Percentiles rank a stretch among this genome's conserved stretches.
These are phyloP conservation scores for Aleurites moluccanus DNA, from an alignment of 441 rosid genomes.

Conservation along the genomic window DNA sequence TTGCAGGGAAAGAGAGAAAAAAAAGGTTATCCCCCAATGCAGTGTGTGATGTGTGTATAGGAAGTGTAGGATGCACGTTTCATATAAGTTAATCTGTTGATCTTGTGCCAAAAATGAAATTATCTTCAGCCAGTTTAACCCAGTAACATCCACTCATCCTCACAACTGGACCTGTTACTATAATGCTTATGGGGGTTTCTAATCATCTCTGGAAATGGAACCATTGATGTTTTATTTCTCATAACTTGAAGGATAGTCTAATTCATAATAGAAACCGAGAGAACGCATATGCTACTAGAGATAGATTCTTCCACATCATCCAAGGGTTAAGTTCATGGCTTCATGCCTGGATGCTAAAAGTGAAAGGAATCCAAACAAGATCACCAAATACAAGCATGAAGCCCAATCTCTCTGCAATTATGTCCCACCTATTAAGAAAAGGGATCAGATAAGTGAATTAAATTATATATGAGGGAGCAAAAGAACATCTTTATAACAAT, in stretches of 20 bases:
- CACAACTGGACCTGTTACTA: background rate
- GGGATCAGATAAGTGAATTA: slow-evolving; percentile 2
- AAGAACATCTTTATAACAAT: slow-evolving; percentile 7
- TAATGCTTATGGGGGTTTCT: background rate
- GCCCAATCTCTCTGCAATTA: slow-evolving; percentile 92
- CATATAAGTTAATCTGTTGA: too few relatives aligned
- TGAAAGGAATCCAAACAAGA: slow-evolving; percentile 92
- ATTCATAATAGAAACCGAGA: background rate
- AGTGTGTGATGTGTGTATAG: too few relatives aligned
- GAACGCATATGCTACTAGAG: background rate
- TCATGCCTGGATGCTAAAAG: slow-evolving; percentile 92
- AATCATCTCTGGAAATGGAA: background rate
- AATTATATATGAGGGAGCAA: background rate
- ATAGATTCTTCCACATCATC: background rate
- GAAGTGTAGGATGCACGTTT: too few relatives aligned
- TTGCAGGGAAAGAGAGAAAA: too few relatives aligned
- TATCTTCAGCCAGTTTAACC: background rate
- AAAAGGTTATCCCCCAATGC: too few relatives aligned
- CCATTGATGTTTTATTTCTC: background rate
- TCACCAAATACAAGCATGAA: slow-evolving; percentile 98
- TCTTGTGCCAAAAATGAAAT: background rate
- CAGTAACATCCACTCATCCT: background rate
- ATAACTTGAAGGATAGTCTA: background rate
- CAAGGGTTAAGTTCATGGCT: slow-evolving; percentile 16
- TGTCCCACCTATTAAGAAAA: slow-evolving; percentile 71